Base-by-base conservation (phyloP, 768 basidiomycete species). In the Leccinum disarticulatum region DNA sequence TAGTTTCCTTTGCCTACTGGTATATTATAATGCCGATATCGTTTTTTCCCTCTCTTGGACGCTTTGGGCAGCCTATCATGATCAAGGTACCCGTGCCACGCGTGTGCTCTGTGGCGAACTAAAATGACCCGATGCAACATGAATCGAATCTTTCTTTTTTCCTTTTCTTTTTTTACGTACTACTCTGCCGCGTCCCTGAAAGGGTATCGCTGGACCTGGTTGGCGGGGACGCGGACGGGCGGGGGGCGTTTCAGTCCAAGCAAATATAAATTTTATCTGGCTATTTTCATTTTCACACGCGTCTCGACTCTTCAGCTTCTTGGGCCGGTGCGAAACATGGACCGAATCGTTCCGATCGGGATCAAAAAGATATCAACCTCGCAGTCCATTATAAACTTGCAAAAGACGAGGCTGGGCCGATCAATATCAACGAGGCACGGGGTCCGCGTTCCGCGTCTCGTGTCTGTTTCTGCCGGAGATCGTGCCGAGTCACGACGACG, bases 11-110 rank as follows among this genome's bases (percentile, higher is more conserved):
- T 43, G 53, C 49, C 50, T 68, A 61, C 25, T 61, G 59, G 50
- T 70, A 71, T 65, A 70, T 63, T 56, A 68, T 62, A 61, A 69
- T 68, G 59, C 61, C 55, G 38, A 62, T 36, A 36, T 60, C 50
- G 4, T n/a, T 22, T 52, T 49, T 14, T n/a, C 7, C 3, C 8
- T 19, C 7, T 35, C 10, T n/a, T 51, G 27, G 28, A 51, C 7
- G 28, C 15, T 51, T 14, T 49, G 19, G 31, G 22, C 35, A 35
- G 31, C 35, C 41, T 43, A 43, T 43, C 41, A 49, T 49, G 48
- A 28, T 19, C 22, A 25, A 56, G 54, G 54, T 52, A 62, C 61
- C 52, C 48, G 62, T 38, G 30, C 47, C 60, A 22, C 28, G 27
- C 28, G 54, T 31, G n/a, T 46, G 36, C 51, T 35, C 33, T 17